Conservation (phyloP, 2,329 filamentous ascomycete species). For the Metarhizium robertsii region DNA sequence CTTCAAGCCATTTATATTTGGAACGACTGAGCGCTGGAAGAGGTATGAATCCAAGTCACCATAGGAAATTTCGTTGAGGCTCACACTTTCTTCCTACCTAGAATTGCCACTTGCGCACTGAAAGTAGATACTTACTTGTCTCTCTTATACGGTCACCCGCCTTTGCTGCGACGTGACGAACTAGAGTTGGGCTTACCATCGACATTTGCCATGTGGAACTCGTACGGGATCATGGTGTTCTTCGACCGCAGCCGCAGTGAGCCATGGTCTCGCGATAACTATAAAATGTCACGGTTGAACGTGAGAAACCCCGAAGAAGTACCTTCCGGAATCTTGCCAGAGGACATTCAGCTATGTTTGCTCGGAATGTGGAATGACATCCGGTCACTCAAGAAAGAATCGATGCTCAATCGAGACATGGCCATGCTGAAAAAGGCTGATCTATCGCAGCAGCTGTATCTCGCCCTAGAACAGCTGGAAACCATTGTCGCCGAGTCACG, state of each 20-base stretch:
- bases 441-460: slow-evolving; percentile 6
- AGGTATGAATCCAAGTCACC: slow-evolving; percentile 15
- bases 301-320: slow-evolving; percentile 16
- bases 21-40: slow-evolving; percentile 23
- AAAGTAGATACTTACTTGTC: slow-evolving; percentile 31
- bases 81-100: slow-evolving; percentile 7
- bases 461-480: slow-evolving; percentile 13
- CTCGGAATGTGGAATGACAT: slow-evolving; percentile 21
- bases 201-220: slow-evolving; percentile 27
- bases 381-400: slow-evolving; percentile 19
- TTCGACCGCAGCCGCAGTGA: slow-evolving; percentile 24
- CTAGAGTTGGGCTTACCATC: slow-evolving; percentile 24
- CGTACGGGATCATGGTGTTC: slow-evolving; percentile 26
- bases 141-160: slow-evolving; percentile 20
- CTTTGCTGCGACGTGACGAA: slow-evolving; percentile 25
- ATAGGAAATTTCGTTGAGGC: background rate
- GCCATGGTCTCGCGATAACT: slow-evolving; percentile 19
- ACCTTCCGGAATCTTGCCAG: slow-evolving; percentile 18
- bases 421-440: background rate
- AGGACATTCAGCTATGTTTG: slow-evolving; percentile 24
- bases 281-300: slow-evolving; percentile 20
- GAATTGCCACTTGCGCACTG: slow-evolving; percentile 23
- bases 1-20: slow-evolving; percentile 26
- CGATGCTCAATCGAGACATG: slow-evolving; percentile 12
- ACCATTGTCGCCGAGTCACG: slow-evolving; percentile 7